Base-by-base conservation (phyloP, 371 early-diverging fungal species). In the Apophysomyces elegans region DNA sequence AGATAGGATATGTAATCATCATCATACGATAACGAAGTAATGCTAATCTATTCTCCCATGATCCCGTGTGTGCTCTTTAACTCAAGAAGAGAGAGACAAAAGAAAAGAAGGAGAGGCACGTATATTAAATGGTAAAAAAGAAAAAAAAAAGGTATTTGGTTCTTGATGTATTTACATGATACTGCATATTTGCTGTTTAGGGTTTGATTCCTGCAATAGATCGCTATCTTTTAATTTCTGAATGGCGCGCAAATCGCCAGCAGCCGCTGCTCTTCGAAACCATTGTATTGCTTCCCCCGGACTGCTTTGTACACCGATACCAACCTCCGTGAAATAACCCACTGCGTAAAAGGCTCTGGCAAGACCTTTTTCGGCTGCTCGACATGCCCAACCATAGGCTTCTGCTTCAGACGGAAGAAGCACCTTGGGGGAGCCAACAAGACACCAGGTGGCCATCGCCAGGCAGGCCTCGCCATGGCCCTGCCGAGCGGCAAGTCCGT, bases 301-400 rank as follows among this genome's bases (percentile, higher is more conserved):
- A 74, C 93, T 88, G 7, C 59, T 70, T 18, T 74, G 76, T 21
- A 88, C 82, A 26, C 94, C 92, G 62, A 95, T 88, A n/a, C 95
- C 95, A 63, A 88, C 80, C 69, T 96, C 96, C 59, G 86, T 83
- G 73, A 91, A 95, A 69, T 95, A 93, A 7, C 94, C 97, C 75
- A 97, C 89, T 16, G 94, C 88, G 73, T 91, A 96, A 75, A 94
- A 91, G 0, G 97, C 97, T 72, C 92, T 92, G 8, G 94, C 86
- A 21, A 93, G 62, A 2, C 90, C 87, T 76, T 91, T 88, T 59
- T 88, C 88, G 37, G 68, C 68, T 5, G 96, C 94, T 45, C 86
- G 86, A 41, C 83, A 79, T 21, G 92, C 93, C 90, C 94, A 94
- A 47, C 87, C 68, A 73, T 91, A 95, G 13, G 97, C 95, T 63